Base-by-base conservation (phyloP, 2,329 filamentous ascomycete genomes). In the Colletotrichum caudatum region DNA sequence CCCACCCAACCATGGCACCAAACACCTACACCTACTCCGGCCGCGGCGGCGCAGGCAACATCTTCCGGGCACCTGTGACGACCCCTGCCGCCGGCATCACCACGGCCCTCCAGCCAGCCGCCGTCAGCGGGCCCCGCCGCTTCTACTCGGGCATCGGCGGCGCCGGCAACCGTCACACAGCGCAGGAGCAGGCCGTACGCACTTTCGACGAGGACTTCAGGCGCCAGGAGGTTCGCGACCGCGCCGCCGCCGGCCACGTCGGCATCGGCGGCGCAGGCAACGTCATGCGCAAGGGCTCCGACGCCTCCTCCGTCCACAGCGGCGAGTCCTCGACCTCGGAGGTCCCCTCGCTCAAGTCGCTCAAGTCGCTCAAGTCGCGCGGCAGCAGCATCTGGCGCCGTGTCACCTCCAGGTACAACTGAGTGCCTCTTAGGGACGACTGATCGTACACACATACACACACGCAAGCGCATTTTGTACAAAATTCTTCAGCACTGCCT, bases 81-180 rank as follows among this genome's bases (percentile, higher is more conserved):
- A 83, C 82, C 62, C 81, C 83, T 16, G 76, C 82, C 44, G 80
- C 89, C 77, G 84, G 85, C 77, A 82, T 87, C 63, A 84, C 87
- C 67, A 86, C 87, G 67, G 79, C 84, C 68, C 83, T 86, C 72
- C 71, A 79, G 66, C 85, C 82, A 69, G 82, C 83, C 74, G 79
- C 80, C 9, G 81, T 84, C 26, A 81, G 83, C 64, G 76, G 80
- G 71, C 75, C 82, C 69, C 80, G 83, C 71, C 85, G 86, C 82
- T 91, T 91, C 85, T 88, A 90, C 82, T 87, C 87, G 14, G 91
- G 91, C 76, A 89, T 91, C 69, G 91, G 91, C 75, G 90, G 91
- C 69, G 90, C 90, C 2, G 91, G 91, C 77, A 93, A 92, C 82
- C 85, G 89, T 74, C 93, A 93, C 81, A 90, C 92, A 79, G 79